Conservation (phyloP, 2,329 filamentous ascomycete genomes). For the Sporothrix humicola region DNA sequence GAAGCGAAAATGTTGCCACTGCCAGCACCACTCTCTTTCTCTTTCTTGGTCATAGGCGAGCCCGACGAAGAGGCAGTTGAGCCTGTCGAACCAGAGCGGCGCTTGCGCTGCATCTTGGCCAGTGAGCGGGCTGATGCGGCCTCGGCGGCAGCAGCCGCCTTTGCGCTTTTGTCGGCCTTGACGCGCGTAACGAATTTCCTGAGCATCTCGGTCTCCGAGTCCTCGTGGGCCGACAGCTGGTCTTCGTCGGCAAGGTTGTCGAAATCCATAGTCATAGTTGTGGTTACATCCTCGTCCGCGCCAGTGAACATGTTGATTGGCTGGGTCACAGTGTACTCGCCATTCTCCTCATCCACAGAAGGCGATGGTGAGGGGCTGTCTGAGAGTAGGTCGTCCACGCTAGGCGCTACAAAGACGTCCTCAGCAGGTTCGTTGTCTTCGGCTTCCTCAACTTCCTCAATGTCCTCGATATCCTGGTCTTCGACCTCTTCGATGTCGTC, state of each 20-base stretch:
- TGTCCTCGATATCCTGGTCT: not conserved
- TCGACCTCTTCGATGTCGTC: not conserved
- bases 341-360: constrained; percentile 19
- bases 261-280: constrained; percentile 35
- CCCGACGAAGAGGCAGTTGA: constrained; percentile 42
- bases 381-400: not conserved
- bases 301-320: constrained; percentile 31
- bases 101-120: constrained; percentile 37
- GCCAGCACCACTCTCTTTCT: not conserved
- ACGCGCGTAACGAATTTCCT: constrained; percentile 47
- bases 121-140: not conserved
- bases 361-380: constrained; percentile 14
- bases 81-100: constrained; percentile 41
- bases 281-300: constrained; percentile 39
- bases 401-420: not conserved
- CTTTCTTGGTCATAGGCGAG: constrained; percentile 42
- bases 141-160: constrained; percentile 42
- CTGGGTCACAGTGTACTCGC: constrained; percentile 33
- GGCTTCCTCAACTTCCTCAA: not conserved
- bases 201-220: constrained; percentile 47
- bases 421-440: not conserved
- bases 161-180: constrained; percentile 45
- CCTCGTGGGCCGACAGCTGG: constrained; percentile 40
- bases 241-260: constrained; percentile 20
- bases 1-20: constrained; percentile 19